Evolutionary conservation across 2,329 filamentous ascomycete species (phyloP).

Genomic region (Cladophialophora bantiana): DNA sequence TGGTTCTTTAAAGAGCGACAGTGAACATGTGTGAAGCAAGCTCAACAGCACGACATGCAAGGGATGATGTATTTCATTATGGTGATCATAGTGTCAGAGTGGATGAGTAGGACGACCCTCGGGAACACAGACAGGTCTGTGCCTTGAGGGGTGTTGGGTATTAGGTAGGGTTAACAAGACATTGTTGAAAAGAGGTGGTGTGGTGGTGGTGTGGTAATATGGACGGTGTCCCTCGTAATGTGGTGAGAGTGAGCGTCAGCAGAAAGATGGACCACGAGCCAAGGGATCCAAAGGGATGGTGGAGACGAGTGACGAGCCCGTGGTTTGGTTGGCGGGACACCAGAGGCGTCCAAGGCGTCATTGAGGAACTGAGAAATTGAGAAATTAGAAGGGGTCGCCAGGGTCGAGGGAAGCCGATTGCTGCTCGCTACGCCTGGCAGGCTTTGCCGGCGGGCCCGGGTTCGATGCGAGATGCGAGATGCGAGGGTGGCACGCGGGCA

Average conservation of each 20-base stretch:
- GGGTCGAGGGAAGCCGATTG: neutral
- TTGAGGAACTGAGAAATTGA: neutral
- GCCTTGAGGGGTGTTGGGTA: slow-evolving; percentile 1
- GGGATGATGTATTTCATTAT: slow-evolving; percentile 16
- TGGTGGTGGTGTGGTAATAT: neutral
- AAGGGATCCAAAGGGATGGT: neutral
- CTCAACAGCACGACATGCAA: slow-evolving; percentile 17
- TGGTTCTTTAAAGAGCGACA: slow-evolving; percentile 14
- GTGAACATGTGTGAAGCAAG: slow-evolving; percentile 5
- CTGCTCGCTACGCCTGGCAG: neutral
- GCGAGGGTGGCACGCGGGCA: no score
- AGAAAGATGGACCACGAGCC: no score
- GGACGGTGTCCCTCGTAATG: neutral
- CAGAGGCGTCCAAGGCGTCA: slow-evolving; percentile 3
- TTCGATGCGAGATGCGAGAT: no score
- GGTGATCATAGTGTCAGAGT: slow-evolving; percentile 12
- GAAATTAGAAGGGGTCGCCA: neutral
- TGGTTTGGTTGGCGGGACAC: neutral
- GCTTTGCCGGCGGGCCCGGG: no score
- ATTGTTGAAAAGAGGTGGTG: slow-evolving; percentile 10
- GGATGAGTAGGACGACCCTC: slow-evolving; percentile 1
- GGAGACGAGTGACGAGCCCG: neutral
- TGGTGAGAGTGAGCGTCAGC: neutral
- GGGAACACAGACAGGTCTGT: slow-evolving; percentile 14
- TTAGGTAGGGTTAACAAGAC: slow-evolving; percentile 5